Percentiles rank a stretch among this genome's conserved stretches.
These are phyloP conservation scores for Aspergillus ibericus DNA, from an alignment of 2,329 filamentous ascomycete species.

Conservation along the genomic window DNA sequence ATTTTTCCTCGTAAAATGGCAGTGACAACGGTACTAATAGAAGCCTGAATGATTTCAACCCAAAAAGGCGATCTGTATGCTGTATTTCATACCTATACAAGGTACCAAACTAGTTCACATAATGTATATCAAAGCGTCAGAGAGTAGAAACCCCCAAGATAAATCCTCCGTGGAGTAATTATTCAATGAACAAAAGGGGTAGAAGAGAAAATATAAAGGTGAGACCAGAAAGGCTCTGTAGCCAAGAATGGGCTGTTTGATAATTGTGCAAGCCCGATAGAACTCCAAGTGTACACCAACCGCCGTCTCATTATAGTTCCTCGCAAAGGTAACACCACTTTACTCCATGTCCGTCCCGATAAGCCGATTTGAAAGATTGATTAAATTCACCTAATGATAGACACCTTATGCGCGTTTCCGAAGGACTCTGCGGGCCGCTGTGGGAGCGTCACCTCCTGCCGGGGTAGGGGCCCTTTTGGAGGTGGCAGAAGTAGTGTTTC, in stretches of 20 bases:
- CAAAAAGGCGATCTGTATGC: too few species aligned
- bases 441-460: constrained; percentile 31
- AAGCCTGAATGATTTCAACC: too few species aligned
- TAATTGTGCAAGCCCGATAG: background rate
- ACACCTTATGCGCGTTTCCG: constrained; percentile 39
- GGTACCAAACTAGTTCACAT: too few species aligned
- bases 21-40: too few species aligned
- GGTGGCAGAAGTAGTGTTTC: constrained; percentile 31
- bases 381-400: background rate
- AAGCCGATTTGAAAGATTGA: background rate
- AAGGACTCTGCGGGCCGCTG: constrained; percentile 40
- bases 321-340: background rate
- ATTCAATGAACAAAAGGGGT: too few species aligned
- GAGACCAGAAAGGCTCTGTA: background rate
- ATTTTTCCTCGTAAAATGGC: too few species aligned
- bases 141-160: too few species aligned
- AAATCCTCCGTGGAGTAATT: too few species aligned
- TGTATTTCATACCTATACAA: too few species aligned
- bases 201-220: background rate
- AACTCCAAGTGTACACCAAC: background rate
- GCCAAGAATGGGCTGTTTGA: background rate
- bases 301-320: background rate
- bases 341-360: background rate
- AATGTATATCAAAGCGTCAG: too few species aligned
- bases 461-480: constrained; percentile 36